Percentiles rank a stretch among this genome's conserved stretches.
These are phyloP conservation scores for Ilyonectria robusta DNA, from an alignment of 2,329 filamentous ascomycete species.

Conservation along the genomic window DNA sequence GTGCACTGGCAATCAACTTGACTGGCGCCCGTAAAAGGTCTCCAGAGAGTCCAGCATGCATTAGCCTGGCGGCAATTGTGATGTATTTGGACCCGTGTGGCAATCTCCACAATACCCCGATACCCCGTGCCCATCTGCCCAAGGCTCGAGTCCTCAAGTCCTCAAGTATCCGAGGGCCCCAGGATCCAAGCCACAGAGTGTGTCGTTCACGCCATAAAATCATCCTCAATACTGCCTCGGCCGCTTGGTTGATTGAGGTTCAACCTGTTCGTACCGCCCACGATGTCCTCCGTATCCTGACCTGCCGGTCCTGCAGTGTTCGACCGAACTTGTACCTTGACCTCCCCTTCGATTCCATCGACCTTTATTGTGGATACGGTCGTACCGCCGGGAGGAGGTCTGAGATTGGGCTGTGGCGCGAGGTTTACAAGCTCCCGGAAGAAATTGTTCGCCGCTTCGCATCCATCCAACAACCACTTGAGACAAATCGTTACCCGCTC, in stretches of 20 bases:
- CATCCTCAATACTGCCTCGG: slow-evolving; percentile 57
- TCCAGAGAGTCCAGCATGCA: not conserved
- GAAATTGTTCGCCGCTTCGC: slow-evolving; percentile 79
- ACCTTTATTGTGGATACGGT: slow-evolving; percentile 63
- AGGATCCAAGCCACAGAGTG: not conserved
- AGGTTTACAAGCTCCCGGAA: slow-evolving; percentile 74
- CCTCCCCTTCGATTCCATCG: slow-evolving; percentile 70
- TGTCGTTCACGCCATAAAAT: slow-evolving; percentile 58
- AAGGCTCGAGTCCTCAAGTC: too few species aligned
- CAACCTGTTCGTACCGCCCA: slow-evolving; percentile 60
- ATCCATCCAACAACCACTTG: slow-evolving; percentile 86
- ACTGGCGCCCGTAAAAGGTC: not conserved
- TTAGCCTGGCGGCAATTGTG: not conserved
- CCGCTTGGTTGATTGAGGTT: slow-evolving; percentile 53
- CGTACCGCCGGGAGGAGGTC: slow-evolving; percentile 52
- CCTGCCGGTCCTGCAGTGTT: slow-evolving; percentile 45
- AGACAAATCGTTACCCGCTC: slow-evolving; percentile 91
- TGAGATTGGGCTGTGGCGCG: slow-evolving; percentile 57
- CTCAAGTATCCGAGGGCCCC: too few species aligned
- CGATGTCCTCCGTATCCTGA: slow-evolving; percentile 55
- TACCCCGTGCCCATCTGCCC: too few species aligned
- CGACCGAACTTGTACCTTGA: slow-evolving; percentile 67
- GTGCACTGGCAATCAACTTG: not conserved
- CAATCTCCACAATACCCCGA: not conserved
- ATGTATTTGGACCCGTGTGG: not conserved